Base-by-base conservation (phyloP, 345 rosid genomes). In the Populus tremula region DNA sequence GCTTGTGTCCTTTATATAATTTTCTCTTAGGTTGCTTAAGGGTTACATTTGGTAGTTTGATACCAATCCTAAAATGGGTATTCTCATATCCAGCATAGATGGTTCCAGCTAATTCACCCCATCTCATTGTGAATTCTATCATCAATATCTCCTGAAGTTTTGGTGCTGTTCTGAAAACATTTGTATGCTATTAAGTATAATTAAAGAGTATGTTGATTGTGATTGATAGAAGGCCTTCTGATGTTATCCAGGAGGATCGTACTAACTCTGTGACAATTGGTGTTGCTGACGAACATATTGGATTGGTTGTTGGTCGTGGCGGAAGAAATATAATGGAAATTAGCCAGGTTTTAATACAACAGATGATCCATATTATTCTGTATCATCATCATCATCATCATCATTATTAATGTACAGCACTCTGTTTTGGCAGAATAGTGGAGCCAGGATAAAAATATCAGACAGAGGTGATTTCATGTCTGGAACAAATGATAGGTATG, bases 301-400 rank as follows among this genome's bases (percentile, higher is more conserved):
- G 98, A n/a, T 75, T 94, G 83, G 91, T 96, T 82, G 94, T 96
- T 83, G 99, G 99, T 62, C 97, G 98, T 39, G 98, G 97, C 80
- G 99, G 99, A 84, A 89, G 97, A 87, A 96, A 90, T 82, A 90
- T 96, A 72, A 86, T 90, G 92, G 98, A 94, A 73, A 96, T 96
- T 78, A 94, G 91, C 80, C 98, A 96, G 99, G 98, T 94, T 56
- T 18, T 66, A 74, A 70, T 18, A 68, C 61, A 56, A 21, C 61
- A 23, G 35, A 72, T 27, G 41, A 69, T 70, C 56, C 23, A 13
- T 70, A 71, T 70, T 31, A 59, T 76, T 56, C 41, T 43, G 13
- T 68, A 25, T 4, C 41, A 17, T 68, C 47, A 27, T 66, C 7
- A 12, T 10, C 11, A 41, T 41, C 13, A 41, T 41, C 2, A 10